Evolutionary conservation across 257 asterid species (phyloP), one percentile per base, ranked within the genome.

Genomic region (Gynochthodes officinalis): DNA sequence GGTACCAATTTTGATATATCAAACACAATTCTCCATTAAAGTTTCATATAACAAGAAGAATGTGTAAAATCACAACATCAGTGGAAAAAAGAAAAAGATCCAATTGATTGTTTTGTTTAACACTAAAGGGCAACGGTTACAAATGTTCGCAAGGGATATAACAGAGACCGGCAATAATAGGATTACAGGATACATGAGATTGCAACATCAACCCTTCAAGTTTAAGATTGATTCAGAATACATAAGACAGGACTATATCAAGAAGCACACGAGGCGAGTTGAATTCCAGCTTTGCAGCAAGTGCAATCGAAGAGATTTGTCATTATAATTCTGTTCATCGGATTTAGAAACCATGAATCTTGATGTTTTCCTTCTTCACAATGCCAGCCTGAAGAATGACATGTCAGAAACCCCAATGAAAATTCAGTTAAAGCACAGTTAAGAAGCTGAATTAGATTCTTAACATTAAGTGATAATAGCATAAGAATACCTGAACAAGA

Each of bases 291-390:
- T 52, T 50, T n/a, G 50, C 59, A 50, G 64, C 62, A 69, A 27
- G 49, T 15, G 25, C 19, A 75, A 33, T 49, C 71, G 32, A 37
- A 35, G 64, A 28, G 21, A 37, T 53, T 62, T 48, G 44, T 40
- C 14, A n/a, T 50, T 33, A 54, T 54, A 23, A 39, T 77, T 73
- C 74, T 48, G 67, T 63, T 19, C 64, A 55, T 48, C 75, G 72
- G 64, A 23, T n/a, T 80, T 77, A 90, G 76, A 90, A 90, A 80
- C 96, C 95, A 81, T 90, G 96, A 49, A 90, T 84, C 86, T 90
- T 90, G 82, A 90, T 90, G 77, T 73, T 82, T 12, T 90, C 96
- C 86, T 90, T 90, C 89, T 88, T 90, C 86, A 88, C 95, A 70
- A 88, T 83, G 70, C 92, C 92, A 48, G 96, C 92, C 94, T 89